These are phyloP conservation scores for Spiromastix sp. DNA, from an alignment of 2,329 filamentous ascomycete species.

Conservation along the genomic window DNA sequence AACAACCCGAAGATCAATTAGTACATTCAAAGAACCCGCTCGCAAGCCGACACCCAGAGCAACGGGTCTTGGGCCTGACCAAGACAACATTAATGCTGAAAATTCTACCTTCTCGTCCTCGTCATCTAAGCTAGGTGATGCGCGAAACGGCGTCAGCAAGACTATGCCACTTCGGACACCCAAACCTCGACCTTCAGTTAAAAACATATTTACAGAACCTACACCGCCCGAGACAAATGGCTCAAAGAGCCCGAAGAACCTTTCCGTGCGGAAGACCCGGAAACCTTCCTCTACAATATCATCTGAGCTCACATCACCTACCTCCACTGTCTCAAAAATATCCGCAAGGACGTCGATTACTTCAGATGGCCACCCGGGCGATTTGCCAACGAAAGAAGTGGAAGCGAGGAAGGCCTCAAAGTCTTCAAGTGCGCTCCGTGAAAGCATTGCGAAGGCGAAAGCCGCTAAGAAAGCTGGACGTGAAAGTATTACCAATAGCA, in stretches of 20 bases:
- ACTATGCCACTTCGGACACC: conserved; percentile 34
- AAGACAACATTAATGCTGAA: neutral
- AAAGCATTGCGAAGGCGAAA: conserved; percentile 88
- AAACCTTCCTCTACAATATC: conserved; percentile 23
- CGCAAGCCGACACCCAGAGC: conserved; percentile 8
- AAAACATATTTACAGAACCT: conserved; percentile 48
- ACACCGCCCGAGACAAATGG: conserved; percentile 23
- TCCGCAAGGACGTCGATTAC: conserved; percentile 21
- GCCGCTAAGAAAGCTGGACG: conserved; percentile 56
- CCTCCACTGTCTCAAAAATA: conserved; percentile 22
- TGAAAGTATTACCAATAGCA: conserved; percentile 22
- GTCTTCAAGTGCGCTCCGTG: conserved; percentile 70
- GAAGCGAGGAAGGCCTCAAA: conserved; percentile 43
- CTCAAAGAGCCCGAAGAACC: conserved; percentile 28
- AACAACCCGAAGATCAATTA: conserved; percentile 10
- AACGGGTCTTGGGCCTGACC: neutral
- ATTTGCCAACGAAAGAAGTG: conserved; percentile 17
- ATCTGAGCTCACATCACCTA: conserved; percentile 20
- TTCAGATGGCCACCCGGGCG: conserved; percentile 20
- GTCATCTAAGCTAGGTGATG: no score
- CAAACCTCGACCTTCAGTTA: conserved; percentile 42
- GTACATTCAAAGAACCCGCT: conserved; percentile 2
- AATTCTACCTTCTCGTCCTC: no score
- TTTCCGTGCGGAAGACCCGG: conserved; percentile 30
- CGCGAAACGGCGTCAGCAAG: conserved; percentile 39